Percentiles rank a stretch among this genome's conserved stretches.
Conservation (phyloP, 176 grass and related monocot species). For the Musa beccarii region DNA sequence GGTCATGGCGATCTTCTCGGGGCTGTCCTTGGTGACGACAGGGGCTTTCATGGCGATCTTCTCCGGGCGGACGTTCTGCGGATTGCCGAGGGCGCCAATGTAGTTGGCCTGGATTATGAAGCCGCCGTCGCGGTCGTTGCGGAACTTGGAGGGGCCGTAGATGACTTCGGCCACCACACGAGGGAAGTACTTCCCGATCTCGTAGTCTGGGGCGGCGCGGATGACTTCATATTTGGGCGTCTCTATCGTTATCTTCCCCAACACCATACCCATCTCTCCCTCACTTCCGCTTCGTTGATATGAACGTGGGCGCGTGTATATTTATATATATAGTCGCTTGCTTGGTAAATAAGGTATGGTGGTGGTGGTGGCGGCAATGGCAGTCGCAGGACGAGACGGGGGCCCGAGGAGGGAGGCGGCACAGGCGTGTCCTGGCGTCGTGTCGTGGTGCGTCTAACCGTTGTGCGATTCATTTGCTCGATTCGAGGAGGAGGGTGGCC, state of each 20-base stretch:
- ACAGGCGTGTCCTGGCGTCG: too few relatives aligned
- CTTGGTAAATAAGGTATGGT: too few relatives aligned
- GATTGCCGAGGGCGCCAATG: constrained; percentile 73
- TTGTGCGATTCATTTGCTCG: too few relatives aligned
- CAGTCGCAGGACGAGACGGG: too few relatives aligned
- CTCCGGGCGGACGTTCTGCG: constrained; percentile 70
- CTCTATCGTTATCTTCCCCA: constrained; percentile 81
- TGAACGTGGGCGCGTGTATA: too few relatives aligned
- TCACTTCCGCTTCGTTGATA: too few relatives aligned
- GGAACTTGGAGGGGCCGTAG: constrained; percentile 62
- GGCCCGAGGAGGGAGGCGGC: too few relatives aligned
- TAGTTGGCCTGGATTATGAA: constrained; percentile 73
- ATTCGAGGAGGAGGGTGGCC: too few relatives aligned
- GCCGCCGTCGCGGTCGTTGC: constrained; percentile 56
- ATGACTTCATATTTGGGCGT: constrained; percentile 78
- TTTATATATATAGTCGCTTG: too few relatives aligned
- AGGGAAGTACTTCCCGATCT: constrained; percentile 67
- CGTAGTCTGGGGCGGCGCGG: constrained; percentile 59
- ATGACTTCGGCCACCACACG: constrained; percentile 67
- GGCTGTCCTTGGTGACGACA: constrained; percentile 40
- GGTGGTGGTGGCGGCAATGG: too few relatives aligned
- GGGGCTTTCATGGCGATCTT: constrained; percentile 77
- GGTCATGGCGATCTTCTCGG: constrained; percentile 61
- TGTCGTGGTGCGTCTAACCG: too few relatives aligned
- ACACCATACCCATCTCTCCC: constrained; percentile 55